Base-by-base conservation (phyloP, 306 rosid species). In the Psophocarpus tetragonolobus region DNA sequence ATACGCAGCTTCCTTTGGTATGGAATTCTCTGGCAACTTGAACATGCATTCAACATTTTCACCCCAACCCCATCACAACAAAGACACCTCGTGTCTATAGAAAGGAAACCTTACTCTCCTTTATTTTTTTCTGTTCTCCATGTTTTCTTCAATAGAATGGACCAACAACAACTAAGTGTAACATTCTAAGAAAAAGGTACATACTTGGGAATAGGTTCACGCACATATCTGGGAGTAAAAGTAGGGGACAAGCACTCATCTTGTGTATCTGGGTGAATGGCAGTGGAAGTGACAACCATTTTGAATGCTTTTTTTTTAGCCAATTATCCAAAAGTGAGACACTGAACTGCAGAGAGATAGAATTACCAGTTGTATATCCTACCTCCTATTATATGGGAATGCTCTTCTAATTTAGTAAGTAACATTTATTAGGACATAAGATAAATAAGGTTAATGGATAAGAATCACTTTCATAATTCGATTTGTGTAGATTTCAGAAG, bases 181-280 rank as follows among this genome's bases (percentile, higher is more conserved):
- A 68, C 42, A 38, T 33, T 66, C 4, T 18, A 24, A 17, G 63
- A 3, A 12, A 62, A 26, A 36, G 64, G 11, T 4, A 32, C 83
- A 10, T 83, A 90, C 93, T 82, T 88, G n/a, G 91, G 90, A 44
- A 84, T 78, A 1, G 86, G 63, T 1, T 76, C 71, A 5, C 87
- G 81, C 9, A 82, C 63, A 75, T 88, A 91, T 91, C 96, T 85
- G 58, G 96, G 87, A 72, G 90, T 91, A 26, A 88, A 91, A 48
- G 96, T 88, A 39, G 32, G 84, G 71, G 51, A 0, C 26, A 88
- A 4, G 24, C 21, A 50, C n/a, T 84, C 79, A 14, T 36, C 50
- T n/a, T 76, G 73, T 66, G 72, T 47, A n/a, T 69, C 81, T 13
- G 86, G 74, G 26, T 92, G 84, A 21, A 47, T 47, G 53, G 53